phyloP scores from a whole-genome alignment of 1,284 basidiomycete genomes.

The Pseudozyma hubeiensis region DNA sequence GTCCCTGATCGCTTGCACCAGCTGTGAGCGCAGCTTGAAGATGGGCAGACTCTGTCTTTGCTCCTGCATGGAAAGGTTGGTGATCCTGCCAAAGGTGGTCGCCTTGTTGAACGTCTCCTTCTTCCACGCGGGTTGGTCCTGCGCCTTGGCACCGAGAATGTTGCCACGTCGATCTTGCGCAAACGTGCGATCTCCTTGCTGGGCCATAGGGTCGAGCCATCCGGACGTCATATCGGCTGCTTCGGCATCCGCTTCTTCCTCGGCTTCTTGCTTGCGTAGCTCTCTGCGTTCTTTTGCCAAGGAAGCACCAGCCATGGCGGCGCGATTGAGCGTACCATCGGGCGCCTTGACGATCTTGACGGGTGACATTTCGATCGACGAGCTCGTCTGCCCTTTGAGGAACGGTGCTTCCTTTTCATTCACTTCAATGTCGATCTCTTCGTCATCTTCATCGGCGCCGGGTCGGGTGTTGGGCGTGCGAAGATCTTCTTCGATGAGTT shows the following conservation, averaged over 20 bases:
- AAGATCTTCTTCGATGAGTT: conserved; percentile 79
- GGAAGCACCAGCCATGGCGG: conserved; percentile 90
- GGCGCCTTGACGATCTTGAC: conserved; percentile 86
- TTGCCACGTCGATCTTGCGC: conserved; percentile 91
- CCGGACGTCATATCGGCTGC: conserved; percentile 91
- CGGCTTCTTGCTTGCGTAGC: conserved; percentile 90
- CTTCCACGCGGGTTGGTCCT: conserved; percentile 89
- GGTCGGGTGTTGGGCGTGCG: conserved; percentile 55
- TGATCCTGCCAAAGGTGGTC: conserved; percentile 95
- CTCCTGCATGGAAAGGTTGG: conserved; percentile 88
- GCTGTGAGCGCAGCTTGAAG: conserved; percentile 90
- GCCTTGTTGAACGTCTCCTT: conserved; percentile 93
- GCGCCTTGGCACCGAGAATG: conserved; percentile 82
- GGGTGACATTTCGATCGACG: conserved; percentile 92
- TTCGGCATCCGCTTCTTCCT: conserved; percentile 93
- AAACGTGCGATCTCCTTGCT: conserved; percentile 84
- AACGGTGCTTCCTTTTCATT: conserved; percentile 97
- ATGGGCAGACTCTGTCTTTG: conserved; percentile 92
- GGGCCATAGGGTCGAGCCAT: conserved; percentile 98
- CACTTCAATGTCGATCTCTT: conserved; percentile 94
- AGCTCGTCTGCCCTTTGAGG: conserved; percentile 93
- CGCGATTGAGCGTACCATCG: conserved; percentile 80
- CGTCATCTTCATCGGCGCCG: conserved; percentile 57
- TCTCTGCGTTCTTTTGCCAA: conserved; percentile 95
- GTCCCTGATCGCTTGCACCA: conserved; percentile 91